These are phyloP conservation scores for Sclerotinia trifoliorum DNA, from an alignment of 2,329 filamentous ascomycete species.

Conservation along the genomic window DNA sequence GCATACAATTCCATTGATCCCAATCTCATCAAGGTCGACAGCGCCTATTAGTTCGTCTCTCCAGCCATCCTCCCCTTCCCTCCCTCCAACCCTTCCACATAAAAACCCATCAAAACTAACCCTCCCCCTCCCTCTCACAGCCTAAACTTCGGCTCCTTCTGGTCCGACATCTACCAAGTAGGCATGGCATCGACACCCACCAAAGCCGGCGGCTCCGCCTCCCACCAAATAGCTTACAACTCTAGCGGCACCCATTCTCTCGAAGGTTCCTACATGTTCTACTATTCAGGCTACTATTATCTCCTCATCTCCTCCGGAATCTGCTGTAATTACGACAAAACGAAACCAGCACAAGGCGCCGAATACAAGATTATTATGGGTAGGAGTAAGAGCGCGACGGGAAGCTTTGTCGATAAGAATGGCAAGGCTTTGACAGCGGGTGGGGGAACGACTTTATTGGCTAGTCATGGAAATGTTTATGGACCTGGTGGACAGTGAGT, in stretches of 20 bases:
- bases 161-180: constrained; percentile 62
- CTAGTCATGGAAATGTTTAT: constrained; percentile 59
- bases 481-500: constrained; percentile 60
- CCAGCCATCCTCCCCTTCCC: background rate
- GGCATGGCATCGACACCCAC: constrained; percentile 45
- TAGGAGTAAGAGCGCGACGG: constrained; percentile 64
- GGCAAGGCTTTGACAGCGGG: constrained; percentile 53
- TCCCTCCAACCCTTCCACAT: too few relatives aligned
- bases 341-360: constrained; percentile 44
- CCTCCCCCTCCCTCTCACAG: background rate
- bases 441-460: constrained; percentile 61
- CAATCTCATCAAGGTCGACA: constrained; percentile 49
- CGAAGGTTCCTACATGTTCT: constrained; percentile 58
- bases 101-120: background rate
- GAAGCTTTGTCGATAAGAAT: constrained; percentile 56
- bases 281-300: constrained; percentile 57
- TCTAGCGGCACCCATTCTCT: constrained; percentile 50
- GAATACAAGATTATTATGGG: constrained; percentile 37
- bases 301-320: constrained; percentile 61
- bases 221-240: constrained; percentile 55
- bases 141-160: constrained; percentile 68
- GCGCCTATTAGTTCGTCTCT: constrained; percentile 42
- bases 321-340: constrained; percentile 61
- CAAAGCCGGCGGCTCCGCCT: constrained; percentile 34
- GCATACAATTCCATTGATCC: constrained; percentile 62